Evolutionary conservation across 768 basidiomycete genomes (phyloP).

Genomic region (Rhodosporidiobolus odoratus): DNA sequence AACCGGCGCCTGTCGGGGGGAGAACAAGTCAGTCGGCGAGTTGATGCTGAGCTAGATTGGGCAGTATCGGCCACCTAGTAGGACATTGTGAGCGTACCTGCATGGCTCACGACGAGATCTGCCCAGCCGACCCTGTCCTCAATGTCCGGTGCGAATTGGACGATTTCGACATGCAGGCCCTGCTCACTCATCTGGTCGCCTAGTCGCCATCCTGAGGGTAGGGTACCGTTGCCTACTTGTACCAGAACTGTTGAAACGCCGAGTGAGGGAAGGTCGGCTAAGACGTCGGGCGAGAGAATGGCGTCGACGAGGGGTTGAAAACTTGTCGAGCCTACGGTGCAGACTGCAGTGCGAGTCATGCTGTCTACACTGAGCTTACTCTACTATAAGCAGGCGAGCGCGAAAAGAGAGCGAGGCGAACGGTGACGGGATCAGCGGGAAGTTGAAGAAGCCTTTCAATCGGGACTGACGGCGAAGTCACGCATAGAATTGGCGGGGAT

Average conservation of each 20-base stretch:
- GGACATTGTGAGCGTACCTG: slow-evolving; percentile 57
- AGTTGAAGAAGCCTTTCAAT: too few species aligned
- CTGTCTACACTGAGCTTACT: too few species aligned
- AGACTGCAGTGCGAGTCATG: slow-evolving; percentile 18
- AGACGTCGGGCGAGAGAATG: slow-evolving; percentile 11
- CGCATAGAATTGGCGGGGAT: neutral
- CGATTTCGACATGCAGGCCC: slow-evolving; percentile 59
- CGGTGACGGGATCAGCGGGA: too few species aligned
- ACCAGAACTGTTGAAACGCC: slow-evolving; percentile 16
- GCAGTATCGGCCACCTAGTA: too few species aligned
- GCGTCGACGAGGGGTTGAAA: slow-evolving; percentile 37
- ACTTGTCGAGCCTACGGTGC: slow-evolving; percentile 40
- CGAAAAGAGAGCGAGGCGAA: too few species aligned
- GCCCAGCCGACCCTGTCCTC: slow-evolving; percentile 60
- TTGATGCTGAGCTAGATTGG: too few species aligned
- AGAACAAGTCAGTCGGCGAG: too few species aligned
- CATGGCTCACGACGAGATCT: slow-evolving; percentile 85
- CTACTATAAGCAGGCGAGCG: too few species aligned
- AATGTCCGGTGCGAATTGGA: slow-evolving; percentile 70
- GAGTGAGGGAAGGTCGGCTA: slow-evolving; percentile 21
- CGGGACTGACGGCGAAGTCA: too few species aligned
- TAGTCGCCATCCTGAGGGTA: slow-evolving; percentile 2
- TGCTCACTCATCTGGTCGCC: too few species aligned
- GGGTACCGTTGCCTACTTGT: slow-evolving; percentile 30
- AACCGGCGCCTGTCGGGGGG: slow-evolving; percentile 69